phyloP scores from a whole-genome alignment of 495 filamentous ascomycete genomes.

The Hypoxylon lienhwacheense region DNA sequence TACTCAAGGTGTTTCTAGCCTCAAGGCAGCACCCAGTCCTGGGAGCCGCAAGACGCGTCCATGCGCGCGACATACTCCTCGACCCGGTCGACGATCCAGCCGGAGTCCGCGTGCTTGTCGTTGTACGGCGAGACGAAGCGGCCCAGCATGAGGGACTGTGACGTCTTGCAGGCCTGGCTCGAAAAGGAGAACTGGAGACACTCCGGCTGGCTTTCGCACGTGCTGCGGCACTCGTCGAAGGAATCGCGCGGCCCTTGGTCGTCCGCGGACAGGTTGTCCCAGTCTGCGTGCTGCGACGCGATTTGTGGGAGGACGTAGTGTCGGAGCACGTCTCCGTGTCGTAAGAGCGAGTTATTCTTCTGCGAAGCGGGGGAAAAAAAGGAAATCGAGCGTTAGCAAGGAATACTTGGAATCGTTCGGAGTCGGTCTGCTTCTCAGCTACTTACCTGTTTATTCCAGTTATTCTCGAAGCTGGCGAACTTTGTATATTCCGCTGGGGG shows the following conservation, averaged over 20 bases:
- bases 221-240: slow-evolving; percentile 41
- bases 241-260: slow-evolving; percentile 30
- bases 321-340: slow-evolving; percentile 44
- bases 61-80: slow-evolving; percentile 27
- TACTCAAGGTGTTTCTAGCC: neutral
- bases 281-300: slow-evolving; percentile 38
- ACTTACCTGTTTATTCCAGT: slow-evolving; percentile 48
- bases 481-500: slow-evolving; percentile 43
- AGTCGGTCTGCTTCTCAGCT: neutral
- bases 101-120: slow-evolving; percentile 27
- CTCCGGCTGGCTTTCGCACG: slow-evolving; percentile 42
- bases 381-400: slow-evolving; percentile 16
- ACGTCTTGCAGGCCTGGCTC: slow-evolving; percentile 39
- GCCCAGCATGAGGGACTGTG: slow-evolving; percentile 33
- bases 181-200: slow-evolving; percentile 51
- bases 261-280: slow-evolving; percentile 49
- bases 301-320: slow-evolving; percentile 40
- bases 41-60: slow-evolving; percentile 24
- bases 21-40: slow-evolving; percentile 33
- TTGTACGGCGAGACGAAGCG: slow-evolving; percentile 6
- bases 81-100: slow-evolving; percentile 35
- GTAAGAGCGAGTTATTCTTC: slow-evolving; percentile 28
- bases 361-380: too few relatives aligned
- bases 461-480: slow-evolving; percentile 51
- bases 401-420: too few relatives aligned